These are phyloP conservation scores for Fusarium papillatum DNA, from an alignment of 2,329 filamentous ascomycete species.

Conservation along the genomic window DNA sequence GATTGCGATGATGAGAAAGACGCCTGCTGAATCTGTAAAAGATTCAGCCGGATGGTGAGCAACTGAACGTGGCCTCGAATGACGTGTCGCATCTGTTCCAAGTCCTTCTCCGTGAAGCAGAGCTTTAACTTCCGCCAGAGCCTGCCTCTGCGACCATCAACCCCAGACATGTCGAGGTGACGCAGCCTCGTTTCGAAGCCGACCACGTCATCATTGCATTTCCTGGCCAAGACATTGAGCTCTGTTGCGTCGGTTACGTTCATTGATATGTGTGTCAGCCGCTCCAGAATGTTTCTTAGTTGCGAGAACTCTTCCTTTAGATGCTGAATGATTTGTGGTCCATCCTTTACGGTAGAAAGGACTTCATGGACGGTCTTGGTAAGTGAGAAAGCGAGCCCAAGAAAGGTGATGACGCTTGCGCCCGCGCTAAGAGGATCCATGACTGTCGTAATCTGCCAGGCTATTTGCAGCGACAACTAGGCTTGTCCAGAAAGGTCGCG, in stretches of 20 bases:
- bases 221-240: fast-evolving
- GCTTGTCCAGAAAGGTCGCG: too few species aligned
- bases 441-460: background rate
- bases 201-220: background rate
- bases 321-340: background rate
- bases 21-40: background rate
- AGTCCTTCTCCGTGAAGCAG: background rate
- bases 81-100: background rate
- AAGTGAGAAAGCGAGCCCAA: background rate
- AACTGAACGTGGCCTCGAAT: background rate
- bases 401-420: slow-evolving; percentile 2
- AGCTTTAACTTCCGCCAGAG: background rate
- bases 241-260: background rate
- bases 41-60: background rate
- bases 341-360: slow-evolving; percentile 5
- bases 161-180: fast-evolving
- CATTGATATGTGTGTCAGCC: fast-evolving
- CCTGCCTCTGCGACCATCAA: background rate
- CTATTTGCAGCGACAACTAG: background rate
- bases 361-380: background rate
- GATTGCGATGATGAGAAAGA: background rate
- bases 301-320: fast-evolving
- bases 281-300: fast-evolving
- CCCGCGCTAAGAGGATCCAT: slow-evolving; percentile 6
- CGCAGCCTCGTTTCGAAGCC: fast-evolving